Conservation (phyloP, 345 rosid species). For the Conringia planisiliqua region DNA sequence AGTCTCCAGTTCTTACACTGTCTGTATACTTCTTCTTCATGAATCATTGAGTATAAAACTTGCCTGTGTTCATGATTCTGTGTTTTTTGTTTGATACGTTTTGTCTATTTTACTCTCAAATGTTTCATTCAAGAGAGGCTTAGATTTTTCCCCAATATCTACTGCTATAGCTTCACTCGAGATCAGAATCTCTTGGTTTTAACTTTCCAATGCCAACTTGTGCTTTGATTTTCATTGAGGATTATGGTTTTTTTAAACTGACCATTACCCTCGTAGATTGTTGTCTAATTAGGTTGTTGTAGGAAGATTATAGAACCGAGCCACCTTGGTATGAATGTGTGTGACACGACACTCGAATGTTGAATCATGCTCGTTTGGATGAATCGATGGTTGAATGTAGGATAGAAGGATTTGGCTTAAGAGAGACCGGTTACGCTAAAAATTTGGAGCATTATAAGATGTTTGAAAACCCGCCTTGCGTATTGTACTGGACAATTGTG, state of each 20-base stretch:
- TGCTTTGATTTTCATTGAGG: not conserved
- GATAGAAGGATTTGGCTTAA: not conserved
- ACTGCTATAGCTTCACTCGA: not conserved
- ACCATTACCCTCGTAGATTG: not conserved
- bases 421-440: not conserved
- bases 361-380: not conserved
- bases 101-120: not conserved
- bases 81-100: not conserved
- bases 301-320: not conserved
- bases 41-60: conserved; percentile 8
- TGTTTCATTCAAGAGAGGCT: not conserved
- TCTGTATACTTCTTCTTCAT: not conserved
- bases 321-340: not conserved
- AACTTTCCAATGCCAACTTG: not conserved
- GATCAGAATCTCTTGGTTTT: not conserved
- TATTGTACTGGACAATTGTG: not conserved
- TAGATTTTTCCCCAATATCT: not conserved
- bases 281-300: not conserved
- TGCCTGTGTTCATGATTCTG: not conserved
- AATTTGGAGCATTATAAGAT: not conserved
- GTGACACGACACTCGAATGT: not conserved
- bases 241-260: not conserved
- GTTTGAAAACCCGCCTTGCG: not conserved
- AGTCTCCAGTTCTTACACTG: not conserved
- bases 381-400: not conserved